Percentiles rank a stretch among this genome's conserved stretches.
Conservation (phyloP, 1,139 yeast species). For the Geotrichum carabidarum region DNA sequence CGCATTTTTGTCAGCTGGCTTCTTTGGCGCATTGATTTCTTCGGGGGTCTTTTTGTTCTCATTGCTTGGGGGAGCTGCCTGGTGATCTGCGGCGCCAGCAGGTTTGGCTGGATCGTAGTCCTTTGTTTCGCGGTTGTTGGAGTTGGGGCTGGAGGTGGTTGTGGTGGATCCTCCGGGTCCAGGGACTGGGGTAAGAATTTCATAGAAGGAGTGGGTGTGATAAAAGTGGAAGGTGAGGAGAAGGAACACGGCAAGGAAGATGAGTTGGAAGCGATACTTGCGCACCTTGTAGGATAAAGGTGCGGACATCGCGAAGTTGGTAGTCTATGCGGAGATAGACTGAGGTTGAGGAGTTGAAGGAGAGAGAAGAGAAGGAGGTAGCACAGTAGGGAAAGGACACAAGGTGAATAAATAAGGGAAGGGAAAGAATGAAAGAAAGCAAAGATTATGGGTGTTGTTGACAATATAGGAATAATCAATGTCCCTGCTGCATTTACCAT, state of each 20-base stretch:
- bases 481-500: too few relatives aligned
- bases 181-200: neutral
- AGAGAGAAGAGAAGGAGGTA: neutral
- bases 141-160: neutral
- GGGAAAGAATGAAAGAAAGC: neutral
- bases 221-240: slow-evolving; percentile 14
- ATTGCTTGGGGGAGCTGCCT: slow-evolving; percentile 1
- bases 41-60: neutral
- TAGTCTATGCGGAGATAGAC: neutral
- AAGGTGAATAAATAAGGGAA: neutral
- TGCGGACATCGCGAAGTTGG: slow-evolving; percentile 15
- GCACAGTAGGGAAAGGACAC: neutral
- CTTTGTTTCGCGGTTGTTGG: neutral
- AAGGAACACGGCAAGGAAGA: slow-evolving; percentile 12
- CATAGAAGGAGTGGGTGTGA: slow-evolving; percentile 3
- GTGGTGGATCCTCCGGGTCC: neutral
- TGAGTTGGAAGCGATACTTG: slow-evolving; percentile 17
- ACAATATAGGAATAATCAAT: too few relatives aligned
- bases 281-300: slow-evolving; percentile 17
- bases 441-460: too few relatives aligned
- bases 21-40: neutral
- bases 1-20: neutral
- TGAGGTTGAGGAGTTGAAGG: neutral
- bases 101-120: slow-evolving; percentile 10
- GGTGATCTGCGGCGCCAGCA: slow-evolving; percentile 11